Conservation (phyloP, 2,329 filamentous ascomycete species). For the Paecilomyces sp. region DNA sequence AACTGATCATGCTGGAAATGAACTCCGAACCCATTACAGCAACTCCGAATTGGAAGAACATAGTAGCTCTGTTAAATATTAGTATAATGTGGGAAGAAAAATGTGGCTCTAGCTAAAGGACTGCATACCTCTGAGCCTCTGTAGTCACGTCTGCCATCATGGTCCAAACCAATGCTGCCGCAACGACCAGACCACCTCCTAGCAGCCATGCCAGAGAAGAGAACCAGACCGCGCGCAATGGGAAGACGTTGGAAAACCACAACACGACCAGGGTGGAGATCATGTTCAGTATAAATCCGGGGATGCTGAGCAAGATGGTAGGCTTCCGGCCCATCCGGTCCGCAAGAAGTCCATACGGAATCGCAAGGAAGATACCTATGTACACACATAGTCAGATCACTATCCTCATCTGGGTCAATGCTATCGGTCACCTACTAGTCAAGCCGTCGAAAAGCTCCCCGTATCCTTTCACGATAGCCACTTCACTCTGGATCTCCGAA, state of each 20-base stretch:
- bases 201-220: slow-evolving; percentile 40
- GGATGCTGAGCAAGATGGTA: slow-evolving; percentile 35
- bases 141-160: slow-evolving; percentile 47
- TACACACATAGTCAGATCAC: slow-evolving; percentile 7
- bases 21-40: slow-evolving; percentile 34
- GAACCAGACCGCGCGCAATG: slow-evolving; percentile 42
- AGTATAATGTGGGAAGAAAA: background rate
- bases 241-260: slow-evolving; percentile 34
- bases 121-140: slow-evolving; percentile 33
- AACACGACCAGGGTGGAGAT: slow-evolving; percentile 24
- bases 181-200: slow-evolving; percentile 42
- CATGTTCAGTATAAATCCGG: slow-evolving; percentile 33
- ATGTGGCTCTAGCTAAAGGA: slow-evolving; percentile 7
- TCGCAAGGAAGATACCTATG: slow-evolving; percentile 38
- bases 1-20: slow-evolving; percentile 29
- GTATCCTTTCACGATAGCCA: slow-evolving; percentile 46
- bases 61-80: slow-evolving; percentile 20
- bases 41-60: slow-evolving; percentile 35
- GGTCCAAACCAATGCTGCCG: slow-evolving; percentile 41
- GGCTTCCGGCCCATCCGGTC: slow-evolving; percentile 42
- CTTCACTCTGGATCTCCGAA: slow-evolving; percentile 40
- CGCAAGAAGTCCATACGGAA: slow-evolving; percentile 44
- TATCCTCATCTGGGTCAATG: background rate
- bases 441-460: slow-evolving; percentile 42
- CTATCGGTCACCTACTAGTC: slow-evolving; percentile 21